Base-by-base conservation (phyloP, 2,329 filamentous ascomycete genomes). In the Acephala macrosclerotiorum region DNA sequence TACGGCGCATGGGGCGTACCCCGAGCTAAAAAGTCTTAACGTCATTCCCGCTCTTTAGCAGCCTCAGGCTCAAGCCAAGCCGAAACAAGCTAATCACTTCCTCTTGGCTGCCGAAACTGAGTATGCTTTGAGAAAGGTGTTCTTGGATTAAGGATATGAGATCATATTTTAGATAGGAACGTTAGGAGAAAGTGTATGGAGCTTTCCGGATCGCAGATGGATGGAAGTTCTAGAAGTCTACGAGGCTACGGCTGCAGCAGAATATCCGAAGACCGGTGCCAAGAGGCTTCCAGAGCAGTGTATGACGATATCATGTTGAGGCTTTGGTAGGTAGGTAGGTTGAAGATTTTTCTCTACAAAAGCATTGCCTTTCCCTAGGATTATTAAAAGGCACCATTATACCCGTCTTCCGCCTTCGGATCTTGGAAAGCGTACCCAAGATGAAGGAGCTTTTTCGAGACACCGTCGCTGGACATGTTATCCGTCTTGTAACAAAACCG, bases 401-500 rank as follows among this genome's bases (percentile, higher is more conserved):
- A 20, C 3, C 8, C 47, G 26, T 26, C 47, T 8, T 8, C 47
- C 5, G n/a, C 22, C 26, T 51, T 51, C 20, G 20, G n/a, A n/a
- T 51, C 20, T 9, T 2, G 20, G 8, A 55, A 36, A 35, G 26
- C 7, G 16, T 36, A 51, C 7, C 26, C 49, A 70, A 14, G 8
- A 77, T 78, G 77, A 62, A 71, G 53, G 78, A 80, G 51, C 72
- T 82, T 51, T 73, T 84, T 29, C 79, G 80, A n/a, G 81, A 83
- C 63, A 79, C 81, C 1, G 69, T 77, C 12, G 77, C 79, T 57
- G 79, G 81, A 9, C 77, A 81, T 60, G 45, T 75, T 20, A 63
- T 82, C 18, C 80, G 81, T n/a, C 63, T 84, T 3, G 68, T 80
- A 1, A 78, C 79, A 1, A 67, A 73, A 14, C 70, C 75, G 8